Percentiles rank a stretch among this genome's conserved stretches.
phyloP scores from a whole-genome alignment of 441 rosid genomes.

The Brassica balearica region DNA sequence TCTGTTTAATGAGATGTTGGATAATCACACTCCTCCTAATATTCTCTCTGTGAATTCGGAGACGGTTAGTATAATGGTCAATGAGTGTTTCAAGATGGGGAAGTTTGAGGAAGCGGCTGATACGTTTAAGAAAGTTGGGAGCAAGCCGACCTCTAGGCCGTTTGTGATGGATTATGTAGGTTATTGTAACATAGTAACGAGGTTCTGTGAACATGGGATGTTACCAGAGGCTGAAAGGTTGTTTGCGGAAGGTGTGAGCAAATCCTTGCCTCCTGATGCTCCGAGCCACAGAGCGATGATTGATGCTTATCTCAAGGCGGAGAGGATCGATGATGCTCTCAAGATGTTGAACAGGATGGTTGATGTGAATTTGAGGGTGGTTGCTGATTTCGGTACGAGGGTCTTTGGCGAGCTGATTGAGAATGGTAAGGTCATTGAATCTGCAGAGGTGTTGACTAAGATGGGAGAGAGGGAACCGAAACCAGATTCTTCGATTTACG shows the following conservation, averaged over 20 bases:
- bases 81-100: constrained; percentile 85
- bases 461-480: constrained; percentile 95
- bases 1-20: constrained; percentile 84
- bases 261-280: constrained; percentile 79
- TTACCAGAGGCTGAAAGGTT: constrained; percentile 70
- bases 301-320: constrained; percentile 75
- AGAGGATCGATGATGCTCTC: constrained; percentile 73
- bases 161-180: constrained; percentile 88
- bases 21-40: constrained; percentile 85
- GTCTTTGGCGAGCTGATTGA: constrained; percentile 71
- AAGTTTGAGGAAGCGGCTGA: constrained; percentile 60
- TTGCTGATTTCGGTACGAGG: constrained; percentile 71
- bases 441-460: constrained; percentile 70
- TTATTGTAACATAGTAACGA: constrained; percentile 73
- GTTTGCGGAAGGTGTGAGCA: constrained; percentile 59
- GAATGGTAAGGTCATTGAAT: constrained; percentile 73
- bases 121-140: constrained; percentile 78
- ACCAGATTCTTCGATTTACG: constrained; percentile 80
- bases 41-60: constrained; percentile 84
- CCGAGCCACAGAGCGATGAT: constrained; percentile 70
- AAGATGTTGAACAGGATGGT: constrained; percentile 69
- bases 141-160: constrained; percentile 66
- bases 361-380: constrained; percentile 78
- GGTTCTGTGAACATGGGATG: constrained; percentile 83
- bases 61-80: constrained; percentile 79